Evolutionary conservation across 192 early-diverging fungal genomes (phyloP), one percentile per base, ranked within the genome.

Genomic region (Gonapodya prolifera): DNA sequence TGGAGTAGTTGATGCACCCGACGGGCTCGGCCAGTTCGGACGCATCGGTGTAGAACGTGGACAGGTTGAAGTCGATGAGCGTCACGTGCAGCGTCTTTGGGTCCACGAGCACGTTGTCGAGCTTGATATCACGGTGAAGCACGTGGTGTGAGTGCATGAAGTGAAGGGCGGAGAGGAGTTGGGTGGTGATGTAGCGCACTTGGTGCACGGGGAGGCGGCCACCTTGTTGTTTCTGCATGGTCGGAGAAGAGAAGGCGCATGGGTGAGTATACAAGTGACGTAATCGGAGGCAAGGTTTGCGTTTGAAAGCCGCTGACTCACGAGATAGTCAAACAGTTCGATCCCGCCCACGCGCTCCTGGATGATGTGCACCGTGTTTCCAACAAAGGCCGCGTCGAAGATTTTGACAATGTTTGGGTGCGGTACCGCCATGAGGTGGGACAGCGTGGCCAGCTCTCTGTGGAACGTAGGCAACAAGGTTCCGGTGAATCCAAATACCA

Each of bases 121-220:
- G 71, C 71, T 73, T 73, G 18, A 73, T 32, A 29, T 73, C 71
- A 29, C 71, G 71, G 71, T 73, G 71, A 8, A 73, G 71, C 28
- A 73, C 71, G 8, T 8, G 8, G 18, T 30, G 31, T 8, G 18
- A 13, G 71, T 73, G 71, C 16, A 73, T 73, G 71, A 16, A 29
- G 8, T 32, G 28, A 2, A 73, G 31, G 31, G 71, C 71, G 28
- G 71, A 18, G 31, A 73, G 71, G 28, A 73, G 71, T 29, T 73
- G 71, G 28, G 71, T 29, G 31, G 71, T 32, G 71, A 73, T 73
- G 31, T 73, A 16, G 71, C 71, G 71, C 8, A 18, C 18, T 29
- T 73, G 28, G 16, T 73, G 8, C 18, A 30, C 31, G 28, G 71
- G 71, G 16, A 32, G 28, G 71, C 18, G 8, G 31, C 71, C 71